Evolutionary conservation across 225 moss, liverwort and hornwort species (phyloP), one percentile per base, ranked within the genome.

Genomic region (Pseudisothecium myosuroides): DNA sequence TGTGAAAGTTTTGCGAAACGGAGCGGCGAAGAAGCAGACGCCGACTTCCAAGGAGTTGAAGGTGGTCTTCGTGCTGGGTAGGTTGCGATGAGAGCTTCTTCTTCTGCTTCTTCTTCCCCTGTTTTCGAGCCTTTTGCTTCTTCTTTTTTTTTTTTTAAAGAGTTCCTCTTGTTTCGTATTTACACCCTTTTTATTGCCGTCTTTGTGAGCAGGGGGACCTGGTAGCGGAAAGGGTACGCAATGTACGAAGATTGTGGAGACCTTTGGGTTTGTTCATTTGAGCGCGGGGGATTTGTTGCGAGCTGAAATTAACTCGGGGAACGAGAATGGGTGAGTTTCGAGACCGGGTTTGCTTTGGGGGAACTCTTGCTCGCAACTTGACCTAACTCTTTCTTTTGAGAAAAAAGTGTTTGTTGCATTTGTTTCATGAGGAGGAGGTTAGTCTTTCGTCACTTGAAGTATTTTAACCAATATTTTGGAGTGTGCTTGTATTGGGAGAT

Each of bases 141-240:
- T 11, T n/a, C n/a, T n/a, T n/a, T 20, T 37, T 60, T 7, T 11
- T 28, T 47, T 9, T 4, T 13, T 11, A 21, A 10, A 8, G 68
- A 29, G 39, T 20, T 21, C 7, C 31, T 41, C 39, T 12, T 32
- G 71, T 71, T 56, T 71, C 84, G 32, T 56, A 11, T 43, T 32
- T 41, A 6, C 60, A 19, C 17, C 24, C 24, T 86, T 62, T 50
- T 86, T 55, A 10, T 78, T 54, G 34, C 5, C 39, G 28, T 37
- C 15, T 50, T 41, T 71, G 84, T 73, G 80, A 56, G 83, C 95
- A 98, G 98, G 98, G 67, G 98, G 98, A 72, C 98, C 98, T 62
- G 98, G 98, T 72, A 98, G 98, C 90, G 98, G 98, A 36, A 98
- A 98, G 90, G 98, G 98, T 23, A 98, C 98, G 23, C 98, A 98